Evolutionary conservation across 1,284 basidiomycete species (phyloP).

Genomic region (Cryptococcus sp.): DNA sequence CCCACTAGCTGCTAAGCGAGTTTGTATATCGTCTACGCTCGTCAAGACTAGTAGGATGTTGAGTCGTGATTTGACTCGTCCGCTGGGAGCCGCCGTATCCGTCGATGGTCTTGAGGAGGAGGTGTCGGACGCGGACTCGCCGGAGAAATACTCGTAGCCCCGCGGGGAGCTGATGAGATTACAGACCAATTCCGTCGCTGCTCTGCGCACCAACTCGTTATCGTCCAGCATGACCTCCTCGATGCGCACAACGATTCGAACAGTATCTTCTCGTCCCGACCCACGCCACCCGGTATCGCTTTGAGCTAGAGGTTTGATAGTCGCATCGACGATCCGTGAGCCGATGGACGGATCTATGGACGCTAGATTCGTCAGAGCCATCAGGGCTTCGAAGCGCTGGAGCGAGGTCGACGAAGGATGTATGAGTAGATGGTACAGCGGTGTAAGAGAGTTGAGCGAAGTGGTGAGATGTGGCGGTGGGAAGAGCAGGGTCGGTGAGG

Average conservation of each 20-base stretch:
- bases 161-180: constrained; percentile 79
- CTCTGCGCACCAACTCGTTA: constrained; percentile 77
- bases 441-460: constrained; percentile 76
- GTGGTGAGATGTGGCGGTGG: constrained; percentile 66
- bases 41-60: constrained; percentile 81
- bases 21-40: constrained; percentile 77
- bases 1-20: constrained; percentile 80
- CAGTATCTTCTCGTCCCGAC: constrained; percentile 14
- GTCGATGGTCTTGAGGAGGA: constrained; percentile 18
- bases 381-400: constrained; percentile 86
- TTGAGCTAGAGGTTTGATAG: constrained; percentile 26
- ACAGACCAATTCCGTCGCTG: constrained; percentile 89
- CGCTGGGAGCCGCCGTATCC: constrained; percentile 33
- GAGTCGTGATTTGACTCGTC: constrained; percentile 64
- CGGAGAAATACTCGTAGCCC: constrained; percentile 62
- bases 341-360: constrained; percentile 72
- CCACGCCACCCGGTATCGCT: constrained; percentile 22
- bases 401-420: constrained; percentile 69
- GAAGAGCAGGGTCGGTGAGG: constrained; percentile 85
- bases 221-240: constrained; percentile 84
- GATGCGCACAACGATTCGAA: constrained; percentile 64
- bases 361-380: constrained; percentile 94
- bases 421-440: constrained; percentile 70
- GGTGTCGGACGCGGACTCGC: constrained; percentile 26
- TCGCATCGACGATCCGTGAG: constrained; percentile 58